Base-by-base conservation (phyloP, 768 basidiomycete species). In the Boletales sp. region DNA sequence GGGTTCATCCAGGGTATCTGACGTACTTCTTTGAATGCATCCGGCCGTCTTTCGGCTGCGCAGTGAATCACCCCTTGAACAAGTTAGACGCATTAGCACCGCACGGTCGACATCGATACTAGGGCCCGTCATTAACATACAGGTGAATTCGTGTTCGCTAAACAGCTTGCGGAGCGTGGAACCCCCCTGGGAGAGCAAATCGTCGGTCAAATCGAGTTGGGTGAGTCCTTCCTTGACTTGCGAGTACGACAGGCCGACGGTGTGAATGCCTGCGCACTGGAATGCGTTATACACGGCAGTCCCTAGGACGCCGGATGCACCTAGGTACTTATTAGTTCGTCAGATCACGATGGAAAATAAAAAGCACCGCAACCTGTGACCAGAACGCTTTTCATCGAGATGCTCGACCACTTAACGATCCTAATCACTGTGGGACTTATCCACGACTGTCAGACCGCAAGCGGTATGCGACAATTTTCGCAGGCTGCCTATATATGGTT, bases 301-400 rank as follows among this genome's bases (percentile, higher is more conserved):
- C 10, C 95, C 95, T 11, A 98, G 80, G 9, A 97, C 80, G 28
- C 95, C 95, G 33, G 92, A 94, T 49, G 94, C 94, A 55, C 94
- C 94, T 94, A 13, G 28, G 31, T 15, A 41, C 41, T 25, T 25
- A 30, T 53, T 38, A 15, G 37, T 32, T 15, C 15, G 30, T 59
- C 28, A 57, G 69, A 41, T 43, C 49, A 42, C 35, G 46, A 41
- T 13, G 49, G 39, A 38, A 21, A 45, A 46, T 1, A 18, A 41
- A 15, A 35, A 47, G 32, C 19, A 28, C 21, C 9, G 30, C 14
- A 48, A 74, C 84, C 84, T 70, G 84, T 86, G 46, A 86, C 64
- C 15, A 83, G 67, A 21, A 84, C 70, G 54, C 72, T 83, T 74
- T 78, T 70, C 48, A 61, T 61, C 50, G 60, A 40, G 21, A 19